Percentiles rank a stretch among this genome's conserved stretches.
These are phyloP conservation scores for Tulasnella sp. DNA, from an alignment of 768 basidiomycete species.

Conservation along the genomic window DNA sequence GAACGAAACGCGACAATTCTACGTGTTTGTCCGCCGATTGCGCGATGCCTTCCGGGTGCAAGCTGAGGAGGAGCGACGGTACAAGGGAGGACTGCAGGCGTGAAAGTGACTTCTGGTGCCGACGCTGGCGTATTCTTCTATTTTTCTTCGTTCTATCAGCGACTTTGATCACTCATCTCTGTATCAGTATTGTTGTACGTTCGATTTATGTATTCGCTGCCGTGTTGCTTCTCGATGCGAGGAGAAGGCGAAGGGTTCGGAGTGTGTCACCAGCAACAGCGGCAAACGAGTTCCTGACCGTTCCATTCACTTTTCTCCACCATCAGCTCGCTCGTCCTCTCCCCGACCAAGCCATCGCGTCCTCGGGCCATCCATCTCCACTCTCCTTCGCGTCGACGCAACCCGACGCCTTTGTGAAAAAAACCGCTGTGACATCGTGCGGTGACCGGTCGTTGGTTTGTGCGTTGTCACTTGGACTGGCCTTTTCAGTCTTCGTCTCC, in stretches of 20 bases:
- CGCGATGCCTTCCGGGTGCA: slow-evolving; percentile 39
- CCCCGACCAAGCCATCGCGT: not conserved
- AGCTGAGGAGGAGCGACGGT: slow-evolving; percentile 28
- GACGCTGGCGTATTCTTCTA: not conserved
- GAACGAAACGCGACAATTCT: slow-evolving; percentile 66
- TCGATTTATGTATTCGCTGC: not conserved
- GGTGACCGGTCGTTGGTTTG: slow-evolving; percentile 1
- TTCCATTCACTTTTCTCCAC: slow-evolving; percentile 14
- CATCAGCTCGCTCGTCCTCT: not conserved
- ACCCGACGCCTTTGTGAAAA: not conserved
- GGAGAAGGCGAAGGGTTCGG: slow-evolving; percentile 20
- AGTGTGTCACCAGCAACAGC: slow-evolving; percentile 14
- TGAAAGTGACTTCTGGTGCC: not conserved
- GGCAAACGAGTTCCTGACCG: slow-evolving; percentile 19
- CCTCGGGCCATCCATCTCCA: not conserved
- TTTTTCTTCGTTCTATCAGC: slow-evolving; percentile 5
- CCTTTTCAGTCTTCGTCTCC: not conserved
- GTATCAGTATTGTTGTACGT: slow-evolving; percentile 21
- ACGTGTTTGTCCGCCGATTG: slow-evolving; percentile 63
- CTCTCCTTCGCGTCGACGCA: not conserved
- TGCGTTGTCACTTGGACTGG: slow-evolving; percentile 11
- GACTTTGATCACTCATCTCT: not conserved
- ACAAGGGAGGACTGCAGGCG: slow-evolving; percentile 10
- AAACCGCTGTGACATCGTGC: slow-evolving; percentile 4
- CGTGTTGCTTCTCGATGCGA: not conserved